Conservation (phyloP, 805 yeast genomes). For the Candida yuanshanica region DNA sequence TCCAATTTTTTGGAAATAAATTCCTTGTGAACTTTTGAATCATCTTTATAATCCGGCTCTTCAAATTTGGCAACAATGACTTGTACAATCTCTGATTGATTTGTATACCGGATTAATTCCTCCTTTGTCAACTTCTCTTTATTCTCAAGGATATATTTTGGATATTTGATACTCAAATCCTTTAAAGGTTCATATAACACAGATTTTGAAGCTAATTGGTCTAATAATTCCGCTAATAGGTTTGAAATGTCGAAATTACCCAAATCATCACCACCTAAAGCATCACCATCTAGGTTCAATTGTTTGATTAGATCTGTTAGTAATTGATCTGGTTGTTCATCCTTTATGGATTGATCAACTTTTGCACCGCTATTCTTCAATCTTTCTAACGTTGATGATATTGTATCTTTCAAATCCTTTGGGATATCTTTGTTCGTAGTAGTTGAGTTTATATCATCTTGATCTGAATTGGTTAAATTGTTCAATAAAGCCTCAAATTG, state of each 20-base stretch:
- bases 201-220: constrained; percentile 77
- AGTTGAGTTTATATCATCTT: not conserved
- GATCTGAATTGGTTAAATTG: constrained; percentile 23
- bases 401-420: constrained; percentile 57
- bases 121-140: constrained; percentile 32
- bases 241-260: constrained; percentile 54
- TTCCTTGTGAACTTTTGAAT: constrained; percentile 34
- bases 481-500: constrained; percentile 42
- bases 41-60: constrained; percentile 52
- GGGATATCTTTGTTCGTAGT: constrained; percentile 5
- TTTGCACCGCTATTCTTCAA: constrained; percentile 70
- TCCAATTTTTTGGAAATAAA: constrained; percentile 56
- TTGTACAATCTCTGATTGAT: constrained; percentile 57
- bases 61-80: constrained; percentile 67
- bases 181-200: constrained; percentile 85
- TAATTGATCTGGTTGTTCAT: constrained; percentile 47
- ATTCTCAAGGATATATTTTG: constrained; percentile 59
- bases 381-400: constrained; percentile 74
- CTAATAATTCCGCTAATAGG: constrained; percentile 66
- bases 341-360: constrained; percentile 54
- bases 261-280: constrained; percentile 29
- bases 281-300: constrained; percentile 40
- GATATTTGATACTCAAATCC: constrained; percentile 69
- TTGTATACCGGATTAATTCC: constrained; percentile 47
- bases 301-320: constrained; percentile 63